Conservation (phyloP, 495 filamentous ascomycete species). For the Mytilinidion resinicola region DNA sequence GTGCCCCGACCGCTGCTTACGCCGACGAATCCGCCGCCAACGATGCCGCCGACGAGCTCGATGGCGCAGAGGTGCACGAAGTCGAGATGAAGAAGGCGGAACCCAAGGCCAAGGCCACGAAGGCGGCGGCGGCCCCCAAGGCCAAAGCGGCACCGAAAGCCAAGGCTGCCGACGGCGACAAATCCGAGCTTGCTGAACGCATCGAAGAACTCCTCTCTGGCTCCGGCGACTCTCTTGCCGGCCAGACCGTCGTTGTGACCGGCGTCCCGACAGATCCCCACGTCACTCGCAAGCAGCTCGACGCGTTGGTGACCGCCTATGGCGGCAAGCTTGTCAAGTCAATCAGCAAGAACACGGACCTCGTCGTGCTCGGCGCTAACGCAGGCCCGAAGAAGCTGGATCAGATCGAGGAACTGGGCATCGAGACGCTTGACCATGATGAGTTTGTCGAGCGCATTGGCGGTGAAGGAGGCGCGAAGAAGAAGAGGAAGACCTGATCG, state of each 20-base stretch:
- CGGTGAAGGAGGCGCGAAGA: not conserved
- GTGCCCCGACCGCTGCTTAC: not conserved
- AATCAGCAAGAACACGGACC: not conserved
- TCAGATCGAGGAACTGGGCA: not conserved
- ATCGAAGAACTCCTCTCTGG: not conserved
- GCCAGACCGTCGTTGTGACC: not conserved
- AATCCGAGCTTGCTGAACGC: not conserved
- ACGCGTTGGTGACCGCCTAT: not conserved
- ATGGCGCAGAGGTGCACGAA: not conserved
- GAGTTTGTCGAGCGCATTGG: constrained; percentile 1
- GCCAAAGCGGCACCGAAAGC: not conserved
- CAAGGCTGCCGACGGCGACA: not conserved
- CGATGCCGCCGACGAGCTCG: not conserved
- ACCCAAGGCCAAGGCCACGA: not conserved
- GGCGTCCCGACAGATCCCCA: not conserved
- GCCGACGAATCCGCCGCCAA: not conserved
- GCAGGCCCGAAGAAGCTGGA: not conserved
- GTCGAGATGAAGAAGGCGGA: not conserved
- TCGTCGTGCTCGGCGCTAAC: not conserved
- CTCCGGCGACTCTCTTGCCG: not conserved
- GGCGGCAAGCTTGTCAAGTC: constrained; percentile 1
- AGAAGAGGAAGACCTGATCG: not conserved
- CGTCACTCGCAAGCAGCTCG: not conserved
- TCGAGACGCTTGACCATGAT: not conserved
- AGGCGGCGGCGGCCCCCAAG: not conserved